These are phyloP conservation scores for Apiotrichum mycotoxinovorans DNA, from an alignment of 1,284 basidiomycete species.

Conservation along the genomic window DNA sequence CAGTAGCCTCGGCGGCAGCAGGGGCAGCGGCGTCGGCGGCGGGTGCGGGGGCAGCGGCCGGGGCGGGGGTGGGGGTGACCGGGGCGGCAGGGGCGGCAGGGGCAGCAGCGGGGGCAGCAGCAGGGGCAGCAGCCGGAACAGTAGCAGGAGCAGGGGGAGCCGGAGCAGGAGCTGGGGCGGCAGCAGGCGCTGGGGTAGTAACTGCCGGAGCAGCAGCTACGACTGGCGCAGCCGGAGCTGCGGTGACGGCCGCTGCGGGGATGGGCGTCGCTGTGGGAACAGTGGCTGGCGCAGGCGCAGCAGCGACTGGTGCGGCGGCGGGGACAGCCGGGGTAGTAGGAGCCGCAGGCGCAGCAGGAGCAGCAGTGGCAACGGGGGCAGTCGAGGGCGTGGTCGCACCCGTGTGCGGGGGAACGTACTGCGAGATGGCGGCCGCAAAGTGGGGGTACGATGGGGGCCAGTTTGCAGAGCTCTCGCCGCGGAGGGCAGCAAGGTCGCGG, in stretches of 20 bases:
- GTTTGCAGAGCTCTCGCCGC: conserved; percentile 12
- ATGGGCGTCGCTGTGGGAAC: too few species aligned
- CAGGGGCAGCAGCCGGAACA: conserved; percentile 10
- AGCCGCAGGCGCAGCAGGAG: conserved; percentile 12
- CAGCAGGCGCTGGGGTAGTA: background rate
- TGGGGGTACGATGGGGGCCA: conserved; percentile 20
- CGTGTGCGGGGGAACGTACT: conserved; percentile 18
- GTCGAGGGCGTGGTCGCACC: conserved; percentile 12
- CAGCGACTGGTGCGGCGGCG: conserved; percentile 21
- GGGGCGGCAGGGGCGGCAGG: conserved; percentile 14
- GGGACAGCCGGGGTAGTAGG: conserved; percentile 14
- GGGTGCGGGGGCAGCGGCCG: background rate
- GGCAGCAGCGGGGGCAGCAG: conserved; percentile 14
- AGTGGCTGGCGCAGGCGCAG: conserved; percentile 11
- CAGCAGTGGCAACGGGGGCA: conserved; percentile 14
- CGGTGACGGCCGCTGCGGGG: too few species aligned
- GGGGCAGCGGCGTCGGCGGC: background rate
- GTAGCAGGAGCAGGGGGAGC: conserved; percentile 16
- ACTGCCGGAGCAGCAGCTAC: conserved; percentile 8
- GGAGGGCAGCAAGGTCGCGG: conserved; percentile 14
- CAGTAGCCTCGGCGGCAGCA: background rate
- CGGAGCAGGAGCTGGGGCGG: background rate
- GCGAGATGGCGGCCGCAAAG: conserved; percentile 13
- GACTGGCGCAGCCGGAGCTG: background rate
- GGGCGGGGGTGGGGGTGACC: conserved; percentile 20